Conservation (phyloP, 305 asterid species). For the Fraxinus xanthoxyloides region DNA sequence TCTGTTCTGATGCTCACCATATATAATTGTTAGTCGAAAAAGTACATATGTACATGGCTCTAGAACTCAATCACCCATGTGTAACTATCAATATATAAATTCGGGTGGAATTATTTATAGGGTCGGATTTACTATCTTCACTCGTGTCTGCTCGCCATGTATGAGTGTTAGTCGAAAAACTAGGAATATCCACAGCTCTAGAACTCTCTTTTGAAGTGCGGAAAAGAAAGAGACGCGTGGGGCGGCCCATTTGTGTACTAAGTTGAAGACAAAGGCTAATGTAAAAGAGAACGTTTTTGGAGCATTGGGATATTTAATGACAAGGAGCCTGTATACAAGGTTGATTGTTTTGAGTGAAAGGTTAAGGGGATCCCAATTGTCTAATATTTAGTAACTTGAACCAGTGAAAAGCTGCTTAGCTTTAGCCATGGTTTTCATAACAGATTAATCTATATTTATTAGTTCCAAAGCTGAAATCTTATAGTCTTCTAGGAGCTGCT, state of each 20-base stretch:
- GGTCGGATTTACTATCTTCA: too few species aligned
- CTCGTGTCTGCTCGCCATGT: neutral
- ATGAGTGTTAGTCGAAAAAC: neutral
- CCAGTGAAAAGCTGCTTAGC: slow-evolving; percentile 39
- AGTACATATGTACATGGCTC: neutral
- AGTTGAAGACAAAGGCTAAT: neutral
- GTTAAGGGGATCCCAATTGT: neutral
- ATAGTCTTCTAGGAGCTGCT: slow-evolving; percentile 57
- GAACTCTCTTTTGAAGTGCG: neutral
- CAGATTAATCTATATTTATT: slow-evolving; percentile 29
- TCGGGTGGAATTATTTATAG: too few species aligned
- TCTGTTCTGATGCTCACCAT: neutral
- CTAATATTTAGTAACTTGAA: slow-evolving; percentile 45
- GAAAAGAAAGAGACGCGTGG: neutral
- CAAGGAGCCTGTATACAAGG: slow-evolving; percentile 26
- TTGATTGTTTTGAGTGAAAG: neutral
- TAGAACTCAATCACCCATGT: neutral
- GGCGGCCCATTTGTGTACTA: neutral
- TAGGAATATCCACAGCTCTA: neutral
- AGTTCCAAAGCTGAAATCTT: slow-evolving; percentile 44
- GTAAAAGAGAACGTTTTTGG: slow-evolving; percentile 30
- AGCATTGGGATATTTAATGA: slow-evolving; percentile 15
- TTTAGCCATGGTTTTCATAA: slow-evolving; percentile 33
- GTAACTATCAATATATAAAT: too few species aligned
- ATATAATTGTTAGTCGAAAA: neutral